phyloP scores from a whole-genome alignment of 352 stramenopile genomes.

The Phytopythium delawarense region DNA sequence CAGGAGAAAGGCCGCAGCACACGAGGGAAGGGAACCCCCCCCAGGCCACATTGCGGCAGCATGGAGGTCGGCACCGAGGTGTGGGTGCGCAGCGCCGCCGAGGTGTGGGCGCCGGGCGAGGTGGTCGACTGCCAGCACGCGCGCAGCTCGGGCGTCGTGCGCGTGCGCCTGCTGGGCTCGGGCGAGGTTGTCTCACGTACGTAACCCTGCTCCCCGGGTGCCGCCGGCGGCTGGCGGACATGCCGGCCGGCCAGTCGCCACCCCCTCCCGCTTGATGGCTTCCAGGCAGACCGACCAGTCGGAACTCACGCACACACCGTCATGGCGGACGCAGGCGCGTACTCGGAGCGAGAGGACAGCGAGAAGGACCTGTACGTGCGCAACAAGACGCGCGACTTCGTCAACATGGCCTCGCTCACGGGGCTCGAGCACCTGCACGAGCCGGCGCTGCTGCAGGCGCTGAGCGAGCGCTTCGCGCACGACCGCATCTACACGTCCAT shows the following conservation, averaged over 20 bases:
- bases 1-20: not conserved
- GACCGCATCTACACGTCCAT: conserved; percentile 88
- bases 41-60: not conserved
- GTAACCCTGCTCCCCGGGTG: conserved; percentile 8
- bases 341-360: conserved; percentile 21
- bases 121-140: conserved; percentile 66
- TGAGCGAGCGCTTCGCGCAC: conserved; percentile 66
- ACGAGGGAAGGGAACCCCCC: too few relatives aligned
- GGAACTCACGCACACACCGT: not conserved
- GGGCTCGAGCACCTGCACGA: conserved; percentile 82
- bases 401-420: conserved; percentile 59
- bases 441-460: conserved; percentile 71
- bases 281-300: not conserved
- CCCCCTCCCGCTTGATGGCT: too few relatives aligned
- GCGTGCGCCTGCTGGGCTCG: conserved; percentile 39
- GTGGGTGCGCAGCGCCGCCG: conserved; percentile 64
- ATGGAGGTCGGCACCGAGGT: conserved; percentile 86
- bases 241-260: too few relatives aligned
- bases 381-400: conserved; percentile 60
- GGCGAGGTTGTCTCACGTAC: conserved; percentile 39
- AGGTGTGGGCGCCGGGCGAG: conserved; percentile 62
- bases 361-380: conserved; percentile 57
- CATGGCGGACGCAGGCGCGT: conserved; percentile 18
- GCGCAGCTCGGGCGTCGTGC: conserved; percentile 26
- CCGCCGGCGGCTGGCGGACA: not conserved